Base-by-base conservation (phyloP, 352 stramenopile genomes). In the Phytophthora kernoviae region DNA sequence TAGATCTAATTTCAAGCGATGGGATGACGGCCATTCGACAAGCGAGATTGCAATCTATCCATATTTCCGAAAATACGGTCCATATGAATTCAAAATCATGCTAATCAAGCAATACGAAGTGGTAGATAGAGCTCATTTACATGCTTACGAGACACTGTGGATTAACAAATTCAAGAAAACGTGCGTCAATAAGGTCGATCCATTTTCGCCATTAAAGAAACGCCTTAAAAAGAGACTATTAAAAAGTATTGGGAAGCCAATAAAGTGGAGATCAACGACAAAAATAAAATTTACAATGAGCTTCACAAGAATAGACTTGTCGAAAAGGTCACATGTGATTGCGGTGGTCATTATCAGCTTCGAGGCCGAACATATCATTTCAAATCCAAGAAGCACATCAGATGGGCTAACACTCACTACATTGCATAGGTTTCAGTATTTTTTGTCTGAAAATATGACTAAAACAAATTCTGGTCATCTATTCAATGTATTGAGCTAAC, bases 131-230 rank as follows among this genome's bases (percentile, higher is more conserved):
- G 1, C 1, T 37, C 44, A 51, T 22, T 26, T 51, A 26, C 44
- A n/a, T 26, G 44, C 44, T 0, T 51, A 51, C 17, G n/a, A n/a
- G n/a, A n/a, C n/a, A n/a, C n/a, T n/a, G n/a, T n/a, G n/a, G n/a
- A n/a, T n/a, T n/a, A n/a, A 51, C 44, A 51, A 51, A 41, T 51
- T 51, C 27, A 51, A 40, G 44, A 51, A 34, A 40, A 51, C 27
- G 18, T 37, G 26, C 5, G 44, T 51, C 21, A 51, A 51, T 51
- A 24, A 51, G 17, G 15, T 51, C 8, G 21, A 27, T 40, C 24
- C 44, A 51, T 51, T 51, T 40, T n/a, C 0, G 7, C 27, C 20
- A 37, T 40, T 51, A n/a, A 37, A 51, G 26, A 39, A 41, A 26
- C 4, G 5, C 24, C n/a, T n/a, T n/a, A 40, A 15, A 40, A n/a